Conservation (phyloP, 352 stramenopile genomes). For the Pythium pyrilobum region DNA sequence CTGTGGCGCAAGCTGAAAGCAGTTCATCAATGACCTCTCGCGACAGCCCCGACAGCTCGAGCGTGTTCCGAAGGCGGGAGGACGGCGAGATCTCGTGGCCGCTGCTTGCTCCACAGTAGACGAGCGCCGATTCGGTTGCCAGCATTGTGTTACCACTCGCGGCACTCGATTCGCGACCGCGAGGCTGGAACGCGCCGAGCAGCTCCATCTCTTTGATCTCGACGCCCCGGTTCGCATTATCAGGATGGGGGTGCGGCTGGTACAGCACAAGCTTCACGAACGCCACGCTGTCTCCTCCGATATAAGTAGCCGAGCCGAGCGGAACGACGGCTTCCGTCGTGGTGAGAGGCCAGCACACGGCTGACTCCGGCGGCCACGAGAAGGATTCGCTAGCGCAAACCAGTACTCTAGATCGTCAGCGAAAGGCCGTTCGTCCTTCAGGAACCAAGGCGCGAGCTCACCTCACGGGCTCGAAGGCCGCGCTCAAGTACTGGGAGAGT, state of each 20-base stretch:
- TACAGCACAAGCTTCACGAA: slow-evolving; percentile 18
- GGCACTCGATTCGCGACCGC: neutral
- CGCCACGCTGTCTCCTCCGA: neutral
- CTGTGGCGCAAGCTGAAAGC: no score
- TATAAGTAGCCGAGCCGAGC: neutral
- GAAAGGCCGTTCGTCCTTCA: neutral
- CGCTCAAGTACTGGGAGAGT: slow-evolving; percentile 14
- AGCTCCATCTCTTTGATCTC: slow-evolving; percentile 5
- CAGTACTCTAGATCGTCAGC: neutral
- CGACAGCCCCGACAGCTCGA: no score
- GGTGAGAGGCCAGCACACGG: neutral
- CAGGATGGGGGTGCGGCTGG: neutral
- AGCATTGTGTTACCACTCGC: no score
- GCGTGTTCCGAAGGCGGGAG: no score
- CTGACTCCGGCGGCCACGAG: slow-evolving; percentile 16
- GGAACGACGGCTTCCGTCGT: slow-evolving; percentile 1
- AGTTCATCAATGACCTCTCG: no score
- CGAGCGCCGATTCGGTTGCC: no score
- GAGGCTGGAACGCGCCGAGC: slow-evolving; percentile 7
- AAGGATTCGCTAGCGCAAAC: slow-evolving; percentile 1
- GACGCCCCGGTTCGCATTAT: slow-evolving; percentile 10
- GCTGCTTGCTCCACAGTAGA: no score
- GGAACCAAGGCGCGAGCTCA: neutral
- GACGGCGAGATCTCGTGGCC: no score
- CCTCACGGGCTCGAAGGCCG: slow-evolving; percentile 5